Conservation (phyloP, 179 eudicot genomes). For the Actinidia arguta region DNA sequence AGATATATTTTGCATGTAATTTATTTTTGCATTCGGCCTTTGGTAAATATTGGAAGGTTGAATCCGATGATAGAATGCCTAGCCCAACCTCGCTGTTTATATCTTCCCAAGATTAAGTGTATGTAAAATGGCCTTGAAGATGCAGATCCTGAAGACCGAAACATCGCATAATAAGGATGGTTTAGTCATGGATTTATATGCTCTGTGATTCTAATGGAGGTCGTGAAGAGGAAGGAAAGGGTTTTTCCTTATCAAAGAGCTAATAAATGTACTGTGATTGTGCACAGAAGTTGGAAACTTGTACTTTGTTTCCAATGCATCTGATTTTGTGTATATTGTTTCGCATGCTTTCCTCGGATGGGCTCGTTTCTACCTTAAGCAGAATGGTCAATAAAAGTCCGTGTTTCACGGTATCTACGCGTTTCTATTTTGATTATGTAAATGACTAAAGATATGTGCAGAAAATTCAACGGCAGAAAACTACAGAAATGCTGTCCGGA, state of each 20-base stretch:
- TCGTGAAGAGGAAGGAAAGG: neutral
- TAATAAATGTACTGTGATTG: neutral
- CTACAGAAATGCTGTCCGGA: neutral
- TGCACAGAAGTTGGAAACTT: constrained; percentile 17
- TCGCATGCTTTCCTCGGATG: neutral
- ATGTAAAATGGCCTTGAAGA: constrained; percentile 10
- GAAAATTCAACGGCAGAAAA: neutral
- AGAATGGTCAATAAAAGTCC: neutral
- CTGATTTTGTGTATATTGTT: too few relatives aligned
- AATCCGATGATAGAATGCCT: neutral
- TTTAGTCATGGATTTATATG: neutral
- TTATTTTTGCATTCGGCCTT: constrained; percentile 16
- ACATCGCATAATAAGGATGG: neutral
- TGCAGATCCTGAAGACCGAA: constrained; percentile 12
- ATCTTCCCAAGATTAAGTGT: constrained; percentile 23
- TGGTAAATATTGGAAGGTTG: constrained; percentile 34
- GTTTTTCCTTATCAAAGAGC: neutral
- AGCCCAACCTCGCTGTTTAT: constrained; percentile 24
- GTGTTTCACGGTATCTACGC: neutral
- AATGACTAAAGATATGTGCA: neutral
- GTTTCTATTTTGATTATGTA: neutral
- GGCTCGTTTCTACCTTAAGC: neutral
- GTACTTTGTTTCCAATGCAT: neutral
- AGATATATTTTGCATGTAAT: constrained; percentile 29
- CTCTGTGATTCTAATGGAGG: constrained; percentile 1